phyloP scores from a whole-genome alignment of 1,284 basidiomycete species.

The Austroboletus novae-zelandiae region DNA sequence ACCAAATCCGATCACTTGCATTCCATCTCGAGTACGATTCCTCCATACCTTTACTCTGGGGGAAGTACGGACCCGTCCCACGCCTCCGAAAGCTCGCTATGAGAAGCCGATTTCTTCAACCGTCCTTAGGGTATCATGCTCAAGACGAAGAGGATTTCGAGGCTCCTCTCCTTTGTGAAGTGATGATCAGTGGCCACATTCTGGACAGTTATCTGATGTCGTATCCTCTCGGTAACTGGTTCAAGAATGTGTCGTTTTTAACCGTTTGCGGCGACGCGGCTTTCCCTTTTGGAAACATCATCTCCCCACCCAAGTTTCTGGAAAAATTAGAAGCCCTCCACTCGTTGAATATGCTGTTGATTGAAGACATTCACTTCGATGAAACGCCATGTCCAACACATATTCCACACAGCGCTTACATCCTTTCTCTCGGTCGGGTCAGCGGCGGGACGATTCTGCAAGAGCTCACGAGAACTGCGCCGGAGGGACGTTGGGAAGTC shows the following conservation, averaged over 20 bases:
- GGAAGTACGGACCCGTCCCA: conserved; percentile 6
- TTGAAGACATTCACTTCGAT: conserved; percentile 13
- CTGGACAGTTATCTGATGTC: background rate
- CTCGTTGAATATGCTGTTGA: conserved; percentile 3
- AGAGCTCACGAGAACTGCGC: background rate
- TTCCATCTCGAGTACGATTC: conserved; percentile 10
- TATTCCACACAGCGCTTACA: too few species aligned
- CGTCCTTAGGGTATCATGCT: background rate
- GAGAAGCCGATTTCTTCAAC: conserved; percentile 2
- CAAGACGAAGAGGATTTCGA: background rate
- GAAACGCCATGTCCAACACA: background rate
- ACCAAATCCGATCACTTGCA: conserved; percentile 11
- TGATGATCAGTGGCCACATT: conserved; percentile 6
- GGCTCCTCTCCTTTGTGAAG: conserved; percentile 1
- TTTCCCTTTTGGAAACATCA: background rate
- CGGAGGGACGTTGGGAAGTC: background rate
- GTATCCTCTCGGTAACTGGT: conserved; percentile 8
- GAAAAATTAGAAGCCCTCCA: background rate
- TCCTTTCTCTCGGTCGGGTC: too few species aligned
- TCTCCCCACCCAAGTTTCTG: conserved; percentile 10
- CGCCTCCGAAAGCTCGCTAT: conserved; percentile 7
- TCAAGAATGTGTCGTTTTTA: conserved; percentile 6
- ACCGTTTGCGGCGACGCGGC: conserved; percentile 4
- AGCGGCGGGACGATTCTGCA: too few species aligned
- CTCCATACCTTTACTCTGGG: conserved; percentile 13